Evolutionary conservation across 1,139 yeast genomes (phyloP).

Genomic region (Geotrichum histeridarum): DNA sequence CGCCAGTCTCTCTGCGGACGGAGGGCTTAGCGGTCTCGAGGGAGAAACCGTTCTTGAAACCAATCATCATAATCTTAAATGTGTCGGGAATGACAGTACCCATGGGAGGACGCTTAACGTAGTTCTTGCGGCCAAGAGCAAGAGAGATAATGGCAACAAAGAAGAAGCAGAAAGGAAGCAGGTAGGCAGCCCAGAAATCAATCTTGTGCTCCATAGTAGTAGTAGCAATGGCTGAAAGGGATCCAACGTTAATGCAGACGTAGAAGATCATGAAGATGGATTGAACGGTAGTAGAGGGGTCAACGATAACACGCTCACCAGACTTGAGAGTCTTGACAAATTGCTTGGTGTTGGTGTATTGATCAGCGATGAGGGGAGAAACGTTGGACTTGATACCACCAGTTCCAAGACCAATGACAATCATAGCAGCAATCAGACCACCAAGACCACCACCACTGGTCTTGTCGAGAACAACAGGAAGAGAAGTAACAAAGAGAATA

Average conservation of each 20-base stretch:
- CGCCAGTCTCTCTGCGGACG: conserved; percentile 38
- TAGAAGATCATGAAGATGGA: conserved; percentile 73
- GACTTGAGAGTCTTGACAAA: conserved; percentile 53
- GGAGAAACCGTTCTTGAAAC: conserved; percentile 47
- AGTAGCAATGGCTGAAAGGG: conserved; percentile 72
- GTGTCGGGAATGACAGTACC: conserved; percentile 59
- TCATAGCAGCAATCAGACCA: conserved; percentile 54
- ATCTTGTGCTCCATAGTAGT: conserved; percentile 63
- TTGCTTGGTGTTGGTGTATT: conserved; percentile 53
- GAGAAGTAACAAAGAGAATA: conserved; percentile 64
- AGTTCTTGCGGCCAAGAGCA: conserved; percentile 51
- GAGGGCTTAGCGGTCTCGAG: conserved; percentile 56
- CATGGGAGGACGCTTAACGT: conserved; percentile 57
- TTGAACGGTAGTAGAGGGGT: conserved; percentile 66
- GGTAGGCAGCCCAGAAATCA: conserved; percentile 75
- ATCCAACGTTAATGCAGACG: conserved; percentile 76
- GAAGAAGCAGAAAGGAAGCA: conserved; percentile 61
- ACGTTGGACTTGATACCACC: conserved; percentile 81
- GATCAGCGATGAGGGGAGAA: conserved; percentile 76
- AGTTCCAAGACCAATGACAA: conserved; percentile 69
- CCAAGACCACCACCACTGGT: conserved; percentile 43
- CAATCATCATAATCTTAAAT: conserved; percentile 47
- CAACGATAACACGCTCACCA: conserved; percentile 67
- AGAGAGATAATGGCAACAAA: conserved; percentile 55
- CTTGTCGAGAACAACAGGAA: conserved; percentile 54